Base-by-base conservation (phyloP, 2,329 filamentous ascomycete genomes). In the Apiospora aurea region DNA sequence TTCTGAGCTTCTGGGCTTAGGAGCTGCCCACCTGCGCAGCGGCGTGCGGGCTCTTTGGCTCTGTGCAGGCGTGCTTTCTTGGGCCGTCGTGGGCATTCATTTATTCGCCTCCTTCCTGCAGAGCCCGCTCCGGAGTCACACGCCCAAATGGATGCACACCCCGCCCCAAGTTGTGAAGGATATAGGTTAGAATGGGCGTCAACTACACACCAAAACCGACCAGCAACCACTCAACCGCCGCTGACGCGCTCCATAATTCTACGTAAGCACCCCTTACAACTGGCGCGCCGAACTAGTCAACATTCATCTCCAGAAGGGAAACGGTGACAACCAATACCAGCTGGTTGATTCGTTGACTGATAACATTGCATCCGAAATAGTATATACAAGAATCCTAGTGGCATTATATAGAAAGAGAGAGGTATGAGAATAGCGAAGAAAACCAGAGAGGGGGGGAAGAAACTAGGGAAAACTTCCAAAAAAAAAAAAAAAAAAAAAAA, bases 111-210 rank as follows among this genome's bases (percentile, higher is more conserved):
- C 34, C 29, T 41, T 64, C 53, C 41, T 64, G 57, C 57, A 64
- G 57, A 64, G 10, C 16, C 57, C 3, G 34, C 34, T 41, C 57
- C 57, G 57, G 57, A 64, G 34, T 64, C 57, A 64, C 57, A 64
- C 34, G 10, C 29, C 57, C 57, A 64, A 64, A 41, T n/a, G 57
- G 57, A 38, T 41, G 34, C 18, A 64, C 41, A 41, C 57, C 57
- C 57, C 57, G 57, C 57, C 34, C 57, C 18, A 64, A 41, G 18
- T 21, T 38, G 57, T 41, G 21, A 41, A 64, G 34, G 21, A 64
- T 64, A 34, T n/a, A n/a, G n/a, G n/a, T n/a, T n/a, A 41, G 57
- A 64, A 41, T 64, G 57, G 21, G 53, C 53, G 53, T 61, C 53
- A 61, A 61, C 16, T 38, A 61, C 47, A 51, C 46, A 8, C 46